These are phyloP conservation scores for Colletotrichum magnum DNA, from an alignment of 2,329 filamentous ascomycete genomes.

Conservation along the genomic window DNA sequence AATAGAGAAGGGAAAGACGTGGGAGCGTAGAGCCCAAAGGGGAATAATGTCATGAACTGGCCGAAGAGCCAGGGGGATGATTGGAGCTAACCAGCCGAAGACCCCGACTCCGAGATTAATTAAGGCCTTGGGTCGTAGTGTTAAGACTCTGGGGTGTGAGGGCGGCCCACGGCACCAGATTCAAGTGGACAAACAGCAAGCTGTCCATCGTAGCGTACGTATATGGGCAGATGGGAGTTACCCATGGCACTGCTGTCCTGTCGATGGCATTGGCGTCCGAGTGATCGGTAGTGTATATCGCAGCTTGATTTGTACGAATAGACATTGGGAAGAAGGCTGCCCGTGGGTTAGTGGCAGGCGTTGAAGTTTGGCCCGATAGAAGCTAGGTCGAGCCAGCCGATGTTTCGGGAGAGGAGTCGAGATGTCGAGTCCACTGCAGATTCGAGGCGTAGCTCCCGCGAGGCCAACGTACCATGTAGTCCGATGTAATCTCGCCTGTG, in stretches of 20 bases:
- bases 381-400: too few relatives aligned
- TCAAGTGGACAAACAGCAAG: neutral
- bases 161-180: slow-evolving; percentile 15
- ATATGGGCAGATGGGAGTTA: neutral
- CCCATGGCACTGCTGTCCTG: neutral
- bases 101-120: slow-evolving; percentile 29
- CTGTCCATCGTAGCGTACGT: neutral
- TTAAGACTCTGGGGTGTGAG: slow-evolving; percentile 37
- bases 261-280: too few relatives aligned
- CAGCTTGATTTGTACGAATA: too few relatives aligned
- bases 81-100: slow-evolving; percentile 23
- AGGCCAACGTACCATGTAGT: neutral
- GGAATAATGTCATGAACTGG: slow-evolving; percentile 23
- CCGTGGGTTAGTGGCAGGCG: too few relatives aligned
- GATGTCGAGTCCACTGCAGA: too few relatives aligned
- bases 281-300: too few relatives aligned
- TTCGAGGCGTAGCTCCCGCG: too few relatives aligned
- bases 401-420: too few relatives aligned
- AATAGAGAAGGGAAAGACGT: slow-evolving; percentile 7
- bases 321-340: too few relatives aligned
- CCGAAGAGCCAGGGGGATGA: slow-evolving; percentile 9
- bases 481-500: slow-evolving; percentile 13
- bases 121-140: slow-evolving; percentile 32
- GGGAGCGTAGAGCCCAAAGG: slow-evolving; percentile 10
- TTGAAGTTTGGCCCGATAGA: too few relatives aligned